Evolutionary conservation across 2,329 filamentous ascomycete genomes (phyloP), one percentile per base, ranked within the genome.

Genomic region (Emmonsia crescens): DNA sequence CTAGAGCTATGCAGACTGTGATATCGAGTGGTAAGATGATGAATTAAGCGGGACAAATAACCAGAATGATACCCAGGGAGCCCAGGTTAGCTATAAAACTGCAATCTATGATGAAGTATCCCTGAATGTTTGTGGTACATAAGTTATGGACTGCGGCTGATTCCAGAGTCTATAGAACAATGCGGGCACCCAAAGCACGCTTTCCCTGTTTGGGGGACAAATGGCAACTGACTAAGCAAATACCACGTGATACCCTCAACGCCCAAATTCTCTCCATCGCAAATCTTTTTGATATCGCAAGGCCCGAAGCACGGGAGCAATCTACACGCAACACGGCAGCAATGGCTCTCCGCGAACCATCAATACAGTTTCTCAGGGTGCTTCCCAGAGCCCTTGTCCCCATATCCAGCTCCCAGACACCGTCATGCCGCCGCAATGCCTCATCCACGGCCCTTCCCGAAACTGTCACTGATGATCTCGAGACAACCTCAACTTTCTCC

Each of bases 381-480:
- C 64, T 77, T 64, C 69, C 73, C 14, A 67, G 74, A 64, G 70
- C 71, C 14, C 67, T 75, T 57, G 65, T 60, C n/a, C 69, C 71
- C 14, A 70, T 69, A 61, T 63, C 69, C 60, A 70, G 69, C 56
- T 66, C 70, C 27, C 73, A 71, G 63, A 65, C 66, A 60, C 64
- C 73, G 36, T 68, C 71, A 56, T 72, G 66, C 62, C 71, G 73
- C 66, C 80, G 80, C 75, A 75, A 79, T 77, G 77, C 74, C 71
- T 80, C 79, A 59, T 72, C 76, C 60, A 66, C 66, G 62, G 64
- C 70, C 61, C 63, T 74, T 33, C 66, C 71, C 31, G 68, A 73
- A 63, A 67, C 73, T 48, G 66, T 71, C 9, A 79, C 82, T 8
- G 72, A 83, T 48, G 80, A 84, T 66, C 68, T 75, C 21, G 71